phyloP scores from a whole-genome alignment of 2,329 filamentous ascomycete genomes.

The Penicillium janthinellum region DNA sequence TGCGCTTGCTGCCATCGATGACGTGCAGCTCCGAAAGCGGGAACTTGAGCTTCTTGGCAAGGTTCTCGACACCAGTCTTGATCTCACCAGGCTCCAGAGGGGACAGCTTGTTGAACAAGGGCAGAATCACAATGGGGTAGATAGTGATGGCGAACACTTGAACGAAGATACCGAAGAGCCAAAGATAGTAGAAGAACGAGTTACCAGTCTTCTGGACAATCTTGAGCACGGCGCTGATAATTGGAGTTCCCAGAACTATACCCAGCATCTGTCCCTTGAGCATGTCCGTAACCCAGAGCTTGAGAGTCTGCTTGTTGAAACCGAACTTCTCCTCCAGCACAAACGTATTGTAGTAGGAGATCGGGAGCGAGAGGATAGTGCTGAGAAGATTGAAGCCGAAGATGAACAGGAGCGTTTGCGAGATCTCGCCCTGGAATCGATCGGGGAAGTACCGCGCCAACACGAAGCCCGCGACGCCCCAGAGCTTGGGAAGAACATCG shows the following conservation, averaged over 20 bases:
- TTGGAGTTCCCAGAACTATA: conserved; percentile 77
- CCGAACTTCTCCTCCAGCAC: conserved; percentile 95
- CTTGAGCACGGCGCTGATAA: conserved; percentile 87
- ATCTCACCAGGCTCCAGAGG: conserved; percentile 84
- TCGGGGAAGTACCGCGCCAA: conserved; percentile 73
- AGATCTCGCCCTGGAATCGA: conserved; percentile 86
- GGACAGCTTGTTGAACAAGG: conserved; percentile 97
- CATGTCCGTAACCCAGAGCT: conserved; percentile 85
- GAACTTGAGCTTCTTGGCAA: conserved; percentile 84
- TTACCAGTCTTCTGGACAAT: conserved; percentile 94
- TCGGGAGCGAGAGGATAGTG: conserved; percentile 75
- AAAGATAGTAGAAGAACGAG: conserved; percentile 97
- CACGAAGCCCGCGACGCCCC: conserved; percentile 76
- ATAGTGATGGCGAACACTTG: conserved; percentile 95
- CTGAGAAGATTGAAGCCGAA: conserved; percentile 82
- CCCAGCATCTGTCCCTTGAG: conserved; percentile 86
- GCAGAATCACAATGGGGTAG: conserved; percentile 91
- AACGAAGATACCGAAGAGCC: conserved; percentile 85
- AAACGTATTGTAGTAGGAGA: conserved; percentile 89
- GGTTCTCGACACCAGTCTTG: conserved; percentile 82
- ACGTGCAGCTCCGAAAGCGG: conserved; percentile 91
- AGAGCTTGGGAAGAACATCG: conserved; percentile 88
- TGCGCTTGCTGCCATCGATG: conserved; percentile 88
- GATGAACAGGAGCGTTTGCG: conserved; percentile 90
- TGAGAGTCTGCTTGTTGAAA: conserved; percentile 96